phyloP scores from a whole-genome alignment of 768 basidiomycete genomes.

The Leccinum incarnatum region DNA sequence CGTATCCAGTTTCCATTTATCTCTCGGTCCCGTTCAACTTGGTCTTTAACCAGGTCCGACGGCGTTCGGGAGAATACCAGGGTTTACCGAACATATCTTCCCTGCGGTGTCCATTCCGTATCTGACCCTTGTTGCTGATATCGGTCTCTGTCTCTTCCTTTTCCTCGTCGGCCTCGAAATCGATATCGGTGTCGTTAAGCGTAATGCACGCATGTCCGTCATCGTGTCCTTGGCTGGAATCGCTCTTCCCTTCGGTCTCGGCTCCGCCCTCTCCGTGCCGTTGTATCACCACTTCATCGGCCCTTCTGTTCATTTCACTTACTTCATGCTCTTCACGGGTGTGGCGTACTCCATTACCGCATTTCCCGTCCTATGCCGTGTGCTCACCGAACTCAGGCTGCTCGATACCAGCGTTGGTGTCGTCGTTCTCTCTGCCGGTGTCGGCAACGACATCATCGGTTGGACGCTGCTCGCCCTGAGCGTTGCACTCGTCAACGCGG shows the following conservation, averaged over 20 bases:
- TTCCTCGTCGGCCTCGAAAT: conserved; percentile 95
- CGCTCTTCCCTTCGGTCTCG: conserved; percentile 83
- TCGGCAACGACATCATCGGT: conserved; percentile 83
- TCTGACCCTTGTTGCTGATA: conserved; percentile 83
- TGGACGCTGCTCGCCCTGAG: conserved; percentile 90
- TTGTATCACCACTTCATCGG: conserved; percentile 56
- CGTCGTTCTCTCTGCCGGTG: conserved; percentile 89
- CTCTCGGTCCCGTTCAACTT: neutral
- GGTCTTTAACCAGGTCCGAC: conserved; percentile 38
- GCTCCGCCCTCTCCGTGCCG: conserved; percentile 68
- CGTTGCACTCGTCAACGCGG: conserved; percentile 89
- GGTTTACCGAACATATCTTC: conserved; percentile 85
- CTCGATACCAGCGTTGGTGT: conserved; percentile 91
- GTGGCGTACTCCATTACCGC: conserved; percentile 90
- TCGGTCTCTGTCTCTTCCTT: conserved; percentile 84
- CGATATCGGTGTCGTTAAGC: conserved; percentile 73
- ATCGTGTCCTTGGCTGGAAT: conserved; percentile 83
- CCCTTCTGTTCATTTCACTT: conserved; percentile 63
- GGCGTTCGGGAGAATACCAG: conserved; percentile 77
- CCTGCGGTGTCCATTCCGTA: conserved; percentile 68
- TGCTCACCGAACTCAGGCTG: conserved; percentile 87
- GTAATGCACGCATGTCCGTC: conserved; percentile 65
- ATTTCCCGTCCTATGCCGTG: conserved; percentile 82
- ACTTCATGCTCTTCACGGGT: conserved; percentile 94
- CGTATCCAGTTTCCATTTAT: conserved; percentile 44